Percentiles rank a stretch among this genome's conserved stretches.
phyloP scores from a whole-genome alignment of 805 yeast species.

The Komagataella populi region DNA sequence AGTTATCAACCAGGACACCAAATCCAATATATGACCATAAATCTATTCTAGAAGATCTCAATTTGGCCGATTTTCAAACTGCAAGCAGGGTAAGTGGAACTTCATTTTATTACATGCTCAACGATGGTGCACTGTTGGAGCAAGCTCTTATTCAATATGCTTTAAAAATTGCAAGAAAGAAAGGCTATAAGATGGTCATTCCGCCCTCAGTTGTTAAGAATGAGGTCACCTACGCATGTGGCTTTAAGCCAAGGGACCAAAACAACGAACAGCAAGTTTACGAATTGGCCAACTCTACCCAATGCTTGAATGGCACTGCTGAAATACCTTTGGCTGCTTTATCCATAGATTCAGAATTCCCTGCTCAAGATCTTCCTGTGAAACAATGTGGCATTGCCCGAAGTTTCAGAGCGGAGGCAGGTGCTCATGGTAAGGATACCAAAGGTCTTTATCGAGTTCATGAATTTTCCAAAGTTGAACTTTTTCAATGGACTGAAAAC shows the following conservation, averaged over 20 bases:
- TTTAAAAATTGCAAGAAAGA: constrained; percentile 43
- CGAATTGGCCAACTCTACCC: constrained; percentile 31
- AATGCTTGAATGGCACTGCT: constrained; percentile 85
- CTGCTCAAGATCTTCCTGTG: constrained; percentile 28
- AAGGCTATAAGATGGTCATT: constrained; percentile 55
- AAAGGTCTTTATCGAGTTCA: constrained; percentile 90
- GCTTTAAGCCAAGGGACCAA: constrained; percentile 86
- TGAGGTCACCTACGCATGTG: constrained; percentile 78
- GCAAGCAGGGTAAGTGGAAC: constrained; percentile 71
- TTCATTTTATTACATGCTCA: constrained; percentile 79
- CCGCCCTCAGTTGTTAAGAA: constrained; percentile 83
- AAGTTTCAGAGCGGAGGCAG: constrained; percentile 92
- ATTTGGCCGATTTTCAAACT: constrained; percentile 51
- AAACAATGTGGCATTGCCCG: constrained; percentile 72
- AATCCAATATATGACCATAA: constrained; percentile 40
- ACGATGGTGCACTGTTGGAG: constrained; percentile 80
- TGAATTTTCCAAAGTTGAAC: constrained; percentile 90
- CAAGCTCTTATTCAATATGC: constrained; percentile 83
- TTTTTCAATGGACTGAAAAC: constrained; percentile 60
- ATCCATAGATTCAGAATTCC: constrained; percentile 36
- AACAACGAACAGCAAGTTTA: constrained; percentile 81
- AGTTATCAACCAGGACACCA: constrained; percentile 15
- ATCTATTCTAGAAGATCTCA: constrained; percentile 51
- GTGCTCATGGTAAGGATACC: constrained; percentile 88
- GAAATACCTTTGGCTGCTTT: constrained; percentile 88